Conservation (phyloP, 306 rosid species). For the Purshia tridentata region DNA sequence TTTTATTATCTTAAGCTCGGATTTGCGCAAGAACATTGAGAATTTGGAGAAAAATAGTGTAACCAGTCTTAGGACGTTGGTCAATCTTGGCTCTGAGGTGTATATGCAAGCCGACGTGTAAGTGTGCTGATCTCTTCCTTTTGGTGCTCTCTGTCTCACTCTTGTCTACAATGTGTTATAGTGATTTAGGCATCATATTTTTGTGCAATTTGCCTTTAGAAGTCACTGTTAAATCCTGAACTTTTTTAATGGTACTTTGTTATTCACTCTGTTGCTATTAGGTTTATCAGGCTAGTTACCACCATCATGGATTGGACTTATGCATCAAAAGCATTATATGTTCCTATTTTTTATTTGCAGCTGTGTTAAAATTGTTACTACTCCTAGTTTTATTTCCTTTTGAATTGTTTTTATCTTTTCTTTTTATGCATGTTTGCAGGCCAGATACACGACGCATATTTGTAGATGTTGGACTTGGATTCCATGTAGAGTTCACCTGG, state of each 20-base stretch:
- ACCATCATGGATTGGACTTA: neutral
- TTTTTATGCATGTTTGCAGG: conserved; percentile 39
- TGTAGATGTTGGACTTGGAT: conserved; percentile 90
- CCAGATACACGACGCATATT: conserved; percentile 69
- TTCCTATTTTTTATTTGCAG: neutral
- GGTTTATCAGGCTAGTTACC: neutral
- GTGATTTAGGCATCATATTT: neutral
- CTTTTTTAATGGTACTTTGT: neutral
- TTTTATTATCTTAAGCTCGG: conserved; percentile 49
- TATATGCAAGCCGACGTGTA: conserved; percentile 93
- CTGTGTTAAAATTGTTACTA: neutral
- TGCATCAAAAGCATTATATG: neutral
- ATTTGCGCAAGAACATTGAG: conserved; percentile 76
- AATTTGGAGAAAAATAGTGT: conserved; percentile 82
- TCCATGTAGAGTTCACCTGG: conserved; percentile 96
- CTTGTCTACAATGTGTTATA: neutral
- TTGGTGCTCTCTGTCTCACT: neutral
- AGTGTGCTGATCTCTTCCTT: conserved; percentile 35
- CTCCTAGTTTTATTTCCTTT: neutral
- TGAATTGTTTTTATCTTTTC: neutral
- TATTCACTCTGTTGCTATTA: neutral
- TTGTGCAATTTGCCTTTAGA: neutral
- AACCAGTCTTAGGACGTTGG: conserved; percentile 75
- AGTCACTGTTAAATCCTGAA: neutral
- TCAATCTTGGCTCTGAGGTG: conserved; percentile 93